Conservation (phyloP, 129 eudicot genomes). For the Kitagawia praeruptora region DNA sequence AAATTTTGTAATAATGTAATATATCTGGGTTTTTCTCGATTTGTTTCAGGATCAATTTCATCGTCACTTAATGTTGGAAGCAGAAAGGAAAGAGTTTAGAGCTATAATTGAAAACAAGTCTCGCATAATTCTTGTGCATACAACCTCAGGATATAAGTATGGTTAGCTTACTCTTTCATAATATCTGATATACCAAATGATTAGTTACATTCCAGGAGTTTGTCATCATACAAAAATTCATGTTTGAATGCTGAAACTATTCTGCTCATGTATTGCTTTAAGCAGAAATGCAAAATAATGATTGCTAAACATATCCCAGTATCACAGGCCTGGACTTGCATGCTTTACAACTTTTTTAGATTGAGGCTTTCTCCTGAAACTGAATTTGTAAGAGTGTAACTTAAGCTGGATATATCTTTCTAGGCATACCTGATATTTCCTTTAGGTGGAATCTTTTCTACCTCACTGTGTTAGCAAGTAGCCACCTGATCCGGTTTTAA, state of each 20-base stretch:
- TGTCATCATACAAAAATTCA: not conserved
- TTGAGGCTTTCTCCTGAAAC: not conserved
- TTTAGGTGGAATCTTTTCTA: not conserved
- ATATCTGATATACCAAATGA: not conserved
- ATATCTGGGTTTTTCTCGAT: not conserved
- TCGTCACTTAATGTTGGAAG: slow-evolving; percentile 80
- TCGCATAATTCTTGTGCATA: slow-evolving; percentile 77
- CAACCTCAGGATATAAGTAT: slow-evolving; percentile 99
- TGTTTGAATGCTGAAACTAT: not conserved
- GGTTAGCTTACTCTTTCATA: not conserved
- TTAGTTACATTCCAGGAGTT: not conserved
- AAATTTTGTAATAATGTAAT: not conserved
- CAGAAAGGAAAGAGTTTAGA: slow-evolving; percentile 84
- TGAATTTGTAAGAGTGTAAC: not conserved
- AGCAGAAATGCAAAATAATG: not conserved
- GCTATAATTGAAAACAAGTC: slow-evolving; percentile 91
- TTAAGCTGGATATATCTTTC: not conserved
- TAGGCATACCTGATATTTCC: not conserved
- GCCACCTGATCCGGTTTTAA: not conserved
- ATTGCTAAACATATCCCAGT: not conserved
- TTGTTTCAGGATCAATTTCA: slow-evolving; percentile 85
- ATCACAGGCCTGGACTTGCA: not conserved
- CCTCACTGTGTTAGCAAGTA: not conserved
- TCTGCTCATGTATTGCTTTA: not conserved
- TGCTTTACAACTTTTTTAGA: not conserved